Evolutionary conservation across 2,329 filamentous ascomycete species (phyloP).

Genomic region (Penicillium sp.): DNA sequence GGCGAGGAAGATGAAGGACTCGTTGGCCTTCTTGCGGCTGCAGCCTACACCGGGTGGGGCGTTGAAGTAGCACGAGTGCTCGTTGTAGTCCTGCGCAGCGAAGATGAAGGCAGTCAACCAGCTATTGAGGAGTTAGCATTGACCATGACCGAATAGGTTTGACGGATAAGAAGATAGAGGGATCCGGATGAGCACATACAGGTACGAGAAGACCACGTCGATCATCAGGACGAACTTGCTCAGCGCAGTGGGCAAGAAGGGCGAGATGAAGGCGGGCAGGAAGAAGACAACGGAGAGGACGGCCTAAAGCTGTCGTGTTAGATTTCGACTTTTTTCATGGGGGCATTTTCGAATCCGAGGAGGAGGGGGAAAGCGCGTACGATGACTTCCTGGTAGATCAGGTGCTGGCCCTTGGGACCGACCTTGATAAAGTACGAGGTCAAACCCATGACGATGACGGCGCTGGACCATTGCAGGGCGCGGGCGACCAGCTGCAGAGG

Average conservation of each 20-base stretch:
- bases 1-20: slow-evolving; percentile 49
- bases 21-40: slow-evolving; percentile 42
- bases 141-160: neutral
- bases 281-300: slow-evolving; percentile 45
- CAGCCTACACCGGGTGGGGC: slow-evolving; percentile 38
- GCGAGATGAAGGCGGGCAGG: slow-evolving; percentile 45
- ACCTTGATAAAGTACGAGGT: slow-evolving; percentile 24
- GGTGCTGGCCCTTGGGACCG: slow-evolving; percentile 21
- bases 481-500: slow-evolving; percentile 34
- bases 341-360: neutral
- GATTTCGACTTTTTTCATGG: neutral
- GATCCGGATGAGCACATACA: slow-evolving; percentile 32
- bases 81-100: slow-evolving; percentile 48
- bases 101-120: slow-evolving; percentile 54
- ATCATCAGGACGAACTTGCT: slow-evolving; percentile 42
- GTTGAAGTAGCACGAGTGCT: slow-evolving; percentile 31
- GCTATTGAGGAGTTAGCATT: slow-evolving; percentile 21
- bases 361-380: slow-evolving; percentile 8
- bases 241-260: slow-evolving; percentile 39
- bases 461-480: slow-evolving; percentile 23
- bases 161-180: neutral
- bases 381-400: slow-evolving; percentile 28
- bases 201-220: slow-evolving; percentile 50
- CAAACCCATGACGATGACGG: slow-evolving; percentile 27
- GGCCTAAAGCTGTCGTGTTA: slow-evolving; percentile 24